These are phyloP conservation scores for Cymbopogon flexuosus DNA, from an alignment of 202 grass and related monocot genomes.

Conservation along the genomic window DNA sequence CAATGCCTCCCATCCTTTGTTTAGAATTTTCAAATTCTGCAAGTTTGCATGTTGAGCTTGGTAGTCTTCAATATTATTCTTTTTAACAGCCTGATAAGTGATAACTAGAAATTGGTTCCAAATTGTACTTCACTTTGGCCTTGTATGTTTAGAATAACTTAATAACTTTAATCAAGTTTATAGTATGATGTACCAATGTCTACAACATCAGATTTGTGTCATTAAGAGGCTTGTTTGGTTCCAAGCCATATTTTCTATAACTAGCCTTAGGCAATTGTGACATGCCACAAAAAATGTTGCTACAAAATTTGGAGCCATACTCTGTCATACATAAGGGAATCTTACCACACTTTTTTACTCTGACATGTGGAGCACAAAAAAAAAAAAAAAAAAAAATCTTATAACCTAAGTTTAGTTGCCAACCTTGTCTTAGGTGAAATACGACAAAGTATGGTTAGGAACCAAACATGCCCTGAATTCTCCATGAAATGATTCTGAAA, in stretches of 20 bases:
- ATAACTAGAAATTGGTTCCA: not conserved
- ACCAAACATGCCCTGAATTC: not conserved
- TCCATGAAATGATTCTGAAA: not conserved
- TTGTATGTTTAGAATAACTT: not conserved
- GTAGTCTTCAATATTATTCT: not conserved
- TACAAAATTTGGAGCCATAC: not conserved
- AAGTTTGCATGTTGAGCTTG: no score
- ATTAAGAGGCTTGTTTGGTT: not conserved
- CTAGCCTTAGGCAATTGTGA: not conserved
- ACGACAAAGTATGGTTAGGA: not conserved
- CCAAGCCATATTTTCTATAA: not conserved
- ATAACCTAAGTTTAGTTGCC: not conserved
- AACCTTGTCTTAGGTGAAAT: not conserved
- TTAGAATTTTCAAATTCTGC: not conserved
- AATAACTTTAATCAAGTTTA: not conserved
- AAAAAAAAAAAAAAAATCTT: not conserved
- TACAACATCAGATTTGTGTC: not conserved
- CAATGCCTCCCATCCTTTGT: not conserved
- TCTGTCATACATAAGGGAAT: not conserved
- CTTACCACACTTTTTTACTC: not conserved
- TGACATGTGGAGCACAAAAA: not conserved
- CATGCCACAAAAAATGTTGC: not conserved
- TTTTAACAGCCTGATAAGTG: not conserved
- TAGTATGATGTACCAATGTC: not conserved
- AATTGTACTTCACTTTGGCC: not conserved